Percentiles rank a stretch among this genome's conserved stretches.
phyloP scores from a whole-genome alignment of 495 filamentous ascomycete genomes.

The Alectoria sarmentosa region DNA sequence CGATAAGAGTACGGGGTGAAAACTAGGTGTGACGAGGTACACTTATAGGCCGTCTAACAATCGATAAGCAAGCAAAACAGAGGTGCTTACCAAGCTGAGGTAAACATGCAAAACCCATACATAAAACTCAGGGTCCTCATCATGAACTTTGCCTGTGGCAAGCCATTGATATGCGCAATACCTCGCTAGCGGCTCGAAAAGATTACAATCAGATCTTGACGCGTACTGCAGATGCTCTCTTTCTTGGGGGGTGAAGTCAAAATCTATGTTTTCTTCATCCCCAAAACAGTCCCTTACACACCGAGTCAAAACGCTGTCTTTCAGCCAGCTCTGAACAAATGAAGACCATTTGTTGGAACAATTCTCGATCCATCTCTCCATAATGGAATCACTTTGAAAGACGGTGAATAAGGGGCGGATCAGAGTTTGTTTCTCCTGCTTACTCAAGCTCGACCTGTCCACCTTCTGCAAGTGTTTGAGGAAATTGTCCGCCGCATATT shows the following conservation, averaged over 20 bases:
- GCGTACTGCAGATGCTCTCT: background rate
- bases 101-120: constrained; percentile 1
- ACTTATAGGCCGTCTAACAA: background rate
- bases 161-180: background rate
- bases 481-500: constrained; percentile 2
- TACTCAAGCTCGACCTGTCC: background rate
- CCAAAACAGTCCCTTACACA: constrained; percentile 5
- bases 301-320: background rate
- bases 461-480: background rate
- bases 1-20: background rate
- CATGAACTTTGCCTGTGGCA: background rate
- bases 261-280: background rate
- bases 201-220: background rate
- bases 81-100: background rate
- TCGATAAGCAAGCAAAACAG: background rate
- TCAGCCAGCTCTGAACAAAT: constrained; percentile 5
- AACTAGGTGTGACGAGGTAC: background rate
- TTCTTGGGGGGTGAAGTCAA: background rate
- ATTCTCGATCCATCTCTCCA: constrained; percentile 1
- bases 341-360: background rate
- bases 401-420: constrained; percentile 2
- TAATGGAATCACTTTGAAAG: background rate
- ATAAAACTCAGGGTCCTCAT: background rate
- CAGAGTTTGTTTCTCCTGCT: constrained; percentile 1
- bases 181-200: constrained; percentile 3